Conservation (phyloP, 1,139 yeast species). For the Yamadazyma buinensis region DNA sequence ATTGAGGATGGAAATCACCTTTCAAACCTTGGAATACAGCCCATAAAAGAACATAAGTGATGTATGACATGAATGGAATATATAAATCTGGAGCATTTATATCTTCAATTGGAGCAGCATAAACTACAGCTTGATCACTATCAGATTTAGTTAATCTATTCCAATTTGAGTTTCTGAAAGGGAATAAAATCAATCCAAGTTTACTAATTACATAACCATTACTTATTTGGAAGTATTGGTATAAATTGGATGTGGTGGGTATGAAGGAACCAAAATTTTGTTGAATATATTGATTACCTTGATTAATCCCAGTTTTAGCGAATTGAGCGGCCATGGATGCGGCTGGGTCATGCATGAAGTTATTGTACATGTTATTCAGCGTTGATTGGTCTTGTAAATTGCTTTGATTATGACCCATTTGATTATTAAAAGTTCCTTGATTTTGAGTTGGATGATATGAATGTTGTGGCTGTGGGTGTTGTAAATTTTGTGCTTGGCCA, state of each 20-base stretch:
- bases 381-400: too few species aligned
- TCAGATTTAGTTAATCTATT: slow-evolving; percentile 39
- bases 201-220: slow-evolving; percentile 81
- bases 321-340: slow-evolving; percentile 85
- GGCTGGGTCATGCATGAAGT: slow-evolving; percentile 72
- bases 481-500: slow-evolving; percentile 17
- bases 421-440: slow-evolving; percentile 7
- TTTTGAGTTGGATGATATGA: slow-evolving; percentile 13
- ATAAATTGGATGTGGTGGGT: slow-evolving; percentile 51
- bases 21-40: slow-evolving; percentile 83
- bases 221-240: slow-evolving; percentile 88
- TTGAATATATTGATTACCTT: slow-evolving; percentile 69
- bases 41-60: slow-evolving; percentile 82
- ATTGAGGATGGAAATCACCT: slow-evolving; percentile 91
- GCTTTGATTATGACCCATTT: slow-evolving; percentile 1
- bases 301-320: slow-evolving; percentile 78
- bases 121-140: slow-evolving; percentile 31
- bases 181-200: slow-evolving; percentile 70
- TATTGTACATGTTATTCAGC: too few species aligned
- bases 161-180: slow-evolving; percentile 85
- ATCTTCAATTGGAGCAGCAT: slow-evolving; percentile 75
- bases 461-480: slow-evolving; percentile 37
- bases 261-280: slow-evolving; percentile 61
- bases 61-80: slow-evolving; percentile 89
- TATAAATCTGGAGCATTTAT: slow-evolving; percentile 95